Percentiles rank a stretch among this genome's conserved stretches.
Conservation (phyloP, 768 basidiomycete genomes). For the Boletus pseudopeckii region DNA sequence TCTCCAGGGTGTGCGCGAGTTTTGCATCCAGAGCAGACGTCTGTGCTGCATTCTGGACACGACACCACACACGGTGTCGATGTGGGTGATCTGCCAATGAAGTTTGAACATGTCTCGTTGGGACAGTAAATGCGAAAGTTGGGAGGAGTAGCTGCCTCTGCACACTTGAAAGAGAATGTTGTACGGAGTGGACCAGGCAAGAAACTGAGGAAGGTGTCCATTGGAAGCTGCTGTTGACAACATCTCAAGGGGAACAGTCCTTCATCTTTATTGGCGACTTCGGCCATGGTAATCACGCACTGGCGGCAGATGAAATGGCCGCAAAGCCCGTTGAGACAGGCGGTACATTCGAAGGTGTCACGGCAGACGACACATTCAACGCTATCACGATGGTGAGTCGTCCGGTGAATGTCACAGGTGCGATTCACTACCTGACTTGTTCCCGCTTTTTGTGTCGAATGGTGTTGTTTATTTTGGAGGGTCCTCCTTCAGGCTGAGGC, state of each 20-base stretch:
- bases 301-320: slow-evolving; percentile 45
- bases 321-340: slow-evolving; percentile 39
- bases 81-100: slow-evolving; percentile 43
- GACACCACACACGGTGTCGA: slow-evolving; percentile 15
- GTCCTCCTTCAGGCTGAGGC: background rate
- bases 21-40: slow-evolving; percentile 51
- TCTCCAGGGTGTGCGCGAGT: slow-evolving; percentile 37
- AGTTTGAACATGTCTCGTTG: slow-evolving; percentile 45
- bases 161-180: slow-evolving; percentile 40
- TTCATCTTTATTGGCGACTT: slow-evolving; percentile 45
- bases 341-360: slow-evolving; percentile 25
- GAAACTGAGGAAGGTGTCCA: slow-evolving; percentile 28
- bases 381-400: slow-evolving; percentile 9
- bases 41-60: slow-evolving; percentile 40
- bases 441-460: background rate
- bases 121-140: slow-evolving; percentile 49
- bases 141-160: slow-evolving; percentile 45
- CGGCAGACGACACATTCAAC: slow-evolving; percentile 40
- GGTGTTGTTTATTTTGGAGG: background rate
- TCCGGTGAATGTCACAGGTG: background rate
- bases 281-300: slow-evolving; percentile 43
- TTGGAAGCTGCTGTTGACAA: slow-evolving; percentile 40
- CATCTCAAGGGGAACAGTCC: slow-evolving; percentile 50
- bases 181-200: slow-evolving; percentile 28
- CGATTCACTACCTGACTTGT: background rate